Evolutionary conservation across 148 eudicot species (phyloP).

Genomic region (Silene uniflora): DNA sequence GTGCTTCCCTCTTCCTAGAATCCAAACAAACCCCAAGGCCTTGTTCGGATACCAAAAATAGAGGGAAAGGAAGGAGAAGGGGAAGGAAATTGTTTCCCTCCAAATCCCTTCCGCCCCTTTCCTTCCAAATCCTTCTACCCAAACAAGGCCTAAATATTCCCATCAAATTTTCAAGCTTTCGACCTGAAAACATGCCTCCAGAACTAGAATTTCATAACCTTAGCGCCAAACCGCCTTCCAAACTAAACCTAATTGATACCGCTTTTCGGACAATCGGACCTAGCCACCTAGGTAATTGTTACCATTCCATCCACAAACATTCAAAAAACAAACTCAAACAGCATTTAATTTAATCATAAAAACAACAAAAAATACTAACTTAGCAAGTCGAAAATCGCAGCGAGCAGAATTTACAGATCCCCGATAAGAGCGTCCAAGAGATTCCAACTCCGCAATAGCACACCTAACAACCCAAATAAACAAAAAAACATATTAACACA

Average conservation of each 20-base stretch:
- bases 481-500: no score
- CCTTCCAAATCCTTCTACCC: no score
- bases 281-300: background rate
- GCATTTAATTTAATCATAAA: background rate
- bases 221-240: background rate
- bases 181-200: background rate
- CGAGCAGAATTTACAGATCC: slow-evolving; percentile 57
- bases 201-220: background rate
- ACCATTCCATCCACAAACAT: background rate
- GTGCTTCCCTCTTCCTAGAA: no score
- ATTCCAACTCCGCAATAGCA: slow-evolving; percentile 67
- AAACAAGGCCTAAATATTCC: background rate
- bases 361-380: slow-evolving; percentile 36
- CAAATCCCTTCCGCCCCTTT: no score
- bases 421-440: slow-evolving; percentile 55
- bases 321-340: background rate
- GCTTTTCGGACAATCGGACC: background rate
- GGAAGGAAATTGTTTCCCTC: no score
- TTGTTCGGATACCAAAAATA: no score
- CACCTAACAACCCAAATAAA: slow-evolving; percentile 44
- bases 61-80: no score
- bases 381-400: slow-evolving; percentile 46
- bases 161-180: background rate
- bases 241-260: background rate
- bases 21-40: no score